Base-by-base conservation (phyloP, 2,329 filamentous ascomycete genomes). In the Elsinoe fawcettii region DNA sequence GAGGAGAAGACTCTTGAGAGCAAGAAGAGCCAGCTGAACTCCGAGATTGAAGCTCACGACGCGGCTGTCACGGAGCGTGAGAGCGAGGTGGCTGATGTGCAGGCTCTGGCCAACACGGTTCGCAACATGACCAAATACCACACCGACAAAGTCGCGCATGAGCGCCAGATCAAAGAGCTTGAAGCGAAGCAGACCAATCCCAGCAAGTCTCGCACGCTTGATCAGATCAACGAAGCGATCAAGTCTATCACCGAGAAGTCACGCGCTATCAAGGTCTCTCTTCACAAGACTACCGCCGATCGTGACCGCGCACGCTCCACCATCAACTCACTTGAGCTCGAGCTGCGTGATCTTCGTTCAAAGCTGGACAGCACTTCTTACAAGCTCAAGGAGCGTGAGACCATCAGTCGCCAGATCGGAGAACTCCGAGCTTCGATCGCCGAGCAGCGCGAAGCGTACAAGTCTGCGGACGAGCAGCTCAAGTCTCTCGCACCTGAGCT, bases 171-270 rank as follows among this genome's bases (percentile, higher is more conserved):
- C 51, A 78, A 86, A 57, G 83, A 87, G 56, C 80, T 96, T 51
- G 78, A 82, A 58, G 83, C 84, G 7, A 90, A 90, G 63, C 87
- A 96, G 67, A 83, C 86, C 65, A 81, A 85, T 12, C 77, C 79
- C 23, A 80, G 81, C 11, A 70, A 78, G 8, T 80, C 82, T 12
- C 83, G 88, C 60, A 88, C 87, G 27, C 80, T 90, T 5, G 88
- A 95, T 56, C 88, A 93, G 63, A 90, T 97, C 55, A 87, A 93
- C 64, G 84, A 88, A 55, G 82, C 90, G 49, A 82, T 90, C 60
- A 82, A 83, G 49, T 73, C 75, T 16, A 78, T 85, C 57, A 80
- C 80, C 18, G 88, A 90, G 60, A 83, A 88, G 66, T 79, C 84
- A 62, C 82, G 85, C 56, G 73, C 74, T 20, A 73, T 84, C 25